Evolutionary conservation across 768 basidiomycete species (phyloP), one percentile per base, ranked within the genome.

Genomic region (Pulveroboletus sp.): DNA sequence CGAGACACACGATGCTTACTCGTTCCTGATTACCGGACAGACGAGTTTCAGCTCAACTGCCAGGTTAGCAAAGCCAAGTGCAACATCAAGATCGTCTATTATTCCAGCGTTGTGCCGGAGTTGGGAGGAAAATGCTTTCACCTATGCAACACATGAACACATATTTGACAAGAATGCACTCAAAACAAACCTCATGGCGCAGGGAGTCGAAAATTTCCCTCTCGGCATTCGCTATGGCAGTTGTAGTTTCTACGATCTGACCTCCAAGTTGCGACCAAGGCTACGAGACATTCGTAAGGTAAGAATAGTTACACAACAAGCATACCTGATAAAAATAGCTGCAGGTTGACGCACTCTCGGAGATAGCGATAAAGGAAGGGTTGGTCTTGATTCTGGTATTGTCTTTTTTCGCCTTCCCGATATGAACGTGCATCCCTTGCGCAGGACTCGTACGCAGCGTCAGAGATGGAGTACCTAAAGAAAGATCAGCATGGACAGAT

Each of bases 1-100:
- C 36, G 30, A 30, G 26, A 35, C 42, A 32, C 43, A 30, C 36
- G 30, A 21, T 24, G 63, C 83, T 56, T 55, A 93, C 94, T 84
- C 77, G 27, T 87, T 79, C 15, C 72, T 77, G 28, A 98, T 65
- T 6, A 69, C 63, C 0, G 95, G 94, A 28, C 82, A 74, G 14
- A 85, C 80, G 60, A 92, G 86, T 33, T 81, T 79, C 71, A 89
- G 76, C 55, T 95, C 90, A 3, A 71, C 65, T 0, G 93, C 95
- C 18, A 93, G 74, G 40, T 77, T 78, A 6, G 93, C 88, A 57
- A 95, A 96, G 0, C 84, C 82, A 3, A 93, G 66, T 1, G 80
- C 77, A 13, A 96, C 82, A 62, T 98, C 94, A 11, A 98, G 68
- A 65, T 98, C 93, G 62, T 94, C 91, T 35, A 93, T 69, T 39